Conservation (phyloP, 83 land plant genomes). For the Picea engelmannii region DNA sequence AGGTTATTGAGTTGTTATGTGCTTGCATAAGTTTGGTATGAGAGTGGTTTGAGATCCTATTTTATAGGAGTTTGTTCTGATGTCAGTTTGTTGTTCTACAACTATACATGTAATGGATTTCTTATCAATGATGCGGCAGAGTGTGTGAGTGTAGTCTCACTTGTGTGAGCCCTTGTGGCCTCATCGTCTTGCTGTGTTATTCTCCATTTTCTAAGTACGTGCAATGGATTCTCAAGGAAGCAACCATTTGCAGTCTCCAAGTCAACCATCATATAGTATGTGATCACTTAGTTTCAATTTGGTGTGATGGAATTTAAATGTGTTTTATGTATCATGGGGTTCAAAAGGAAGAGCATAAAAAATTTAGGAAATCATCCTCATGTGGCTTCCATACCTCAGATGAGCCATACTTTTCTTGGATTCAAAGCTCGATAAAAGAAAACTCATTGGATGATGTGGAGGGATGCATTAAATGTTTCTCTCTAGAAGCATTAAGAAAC, state of each 20-base stretch:
- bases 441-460: constrained; percentile 17
- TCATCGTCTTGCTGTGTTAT: no score
- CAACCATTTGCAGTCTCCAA: constrained; percentile 5
- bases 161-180: no score
- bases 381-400: constrained; percentile 45
- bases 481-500: constrained; percentile 6
- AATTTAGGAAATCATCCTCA: constrained; percentile 76
- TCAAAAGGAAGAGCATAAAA: constrained; percentile 61
- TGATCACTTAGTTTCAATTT: not conserved
- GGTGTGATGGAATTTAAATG: not conserved
- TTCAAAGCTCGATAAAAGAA: constrained; percentile 51
- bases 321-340: constrained; percentile 32
- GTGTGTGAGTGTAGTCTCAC: no score
- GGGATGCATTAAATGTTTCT: not conserved
- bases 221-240: not conserved
- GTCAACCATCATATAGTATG: constrained; percentile 1
- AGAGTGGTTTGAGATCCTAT: no score
- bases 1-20: no score
- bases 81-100: no score
- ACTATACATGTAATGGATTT: no score
- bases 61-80: no score
- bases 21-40: no score
- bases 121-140: no score
- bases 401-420: constrained; percentile 71
- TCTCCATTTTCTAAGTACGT: no score